Evolutionary conservation across 2,329 filamentous ascomycete species (phyloP).

Genomic region (Monosporascus sp.): DNA sequence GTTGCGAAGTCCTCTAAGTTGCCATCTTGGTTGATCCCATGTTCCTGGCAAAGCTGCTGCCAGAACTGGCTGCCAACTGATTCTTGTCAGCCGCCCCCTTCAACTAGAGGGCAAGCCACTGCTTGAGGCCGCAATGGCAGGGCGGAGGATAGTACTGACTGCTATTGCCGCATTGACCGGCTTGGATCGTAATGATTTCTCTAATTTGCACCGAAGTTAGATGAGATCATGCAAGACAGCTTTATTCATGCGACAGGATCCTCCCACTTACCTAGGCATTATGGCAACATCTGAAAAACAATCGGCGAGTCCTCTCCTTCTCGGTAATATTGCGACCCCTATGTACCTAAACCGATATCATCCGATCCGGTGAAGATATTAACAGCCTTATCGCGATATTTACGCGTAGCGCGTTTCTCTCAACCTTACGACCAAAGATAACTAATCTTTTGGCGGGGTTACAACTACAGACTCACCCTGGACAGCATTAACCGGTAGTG

Average conservation of each 20-base stretch:
- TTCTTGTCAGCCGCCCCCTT: slow-evolving; percentile 24
- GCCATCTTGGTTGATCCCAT: slow-evolving; percentile 95
- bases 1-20: slow-evolving; percentile 97
- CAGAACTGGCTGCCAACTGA: slow-evolving; percentile 95
- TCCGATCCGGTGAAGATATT: neutral
- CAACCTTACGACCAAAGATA: neutral
- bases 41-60: slow-evolving; percentile 97
- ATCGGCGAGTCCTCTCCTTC: neutral
- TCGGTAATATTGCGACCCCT: neutral
- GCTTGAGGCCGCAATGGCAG: neutral
- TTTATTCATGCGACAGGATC: neutral
- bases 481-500: neutral
- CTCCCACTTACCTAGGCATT: slow-evolving; percentile 11
- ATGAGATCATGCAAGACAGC: neutral
- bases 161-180: slow-evolving; percentile 99
- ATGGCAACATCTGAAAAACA: slow-evolving; percentile 8
- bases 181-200: slow-evolving; percentile 99
- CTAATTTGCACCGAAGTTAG: slow-evolving; percentile 40
- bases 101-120: too few relatives aligned
- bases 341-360: neutral
- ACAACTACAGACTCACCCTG: too few relatives aligned
- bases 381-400: slow-evolving; percentile 2
- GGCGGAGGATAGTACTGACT: slow-evolving; percentile 55
- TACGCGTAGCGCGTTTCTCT: slow-evolving; percentile 1
- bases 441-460: neutral